Evolutionary conservation across 2,329 filamentous ascomycete genomes (phyloP), one percentile per base, ranked within the genome.

Genomic region (Colletotrichum higginsianum): DNA sequence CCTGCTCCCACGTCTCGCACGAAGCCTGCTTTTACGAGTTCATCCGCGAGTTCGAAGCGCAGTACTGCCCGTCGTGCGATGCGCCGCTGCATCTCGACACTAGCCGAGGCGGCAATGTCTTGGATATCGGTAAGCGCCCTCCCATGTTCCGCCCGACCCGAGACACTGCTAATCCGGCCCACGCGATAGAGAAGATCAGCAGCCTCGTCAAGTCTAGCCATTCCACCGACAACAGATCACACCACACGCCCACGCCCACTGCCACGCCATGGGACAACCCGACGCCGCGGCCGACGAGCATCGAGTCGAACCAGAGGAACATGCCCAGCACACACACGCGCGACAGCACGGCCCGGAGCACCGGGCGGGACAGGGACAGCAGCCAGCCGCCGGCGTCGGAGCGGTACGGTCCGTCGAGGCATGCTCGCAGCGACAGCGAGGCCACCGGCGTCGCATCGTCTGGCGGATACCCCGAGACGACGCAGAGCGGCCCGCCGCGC

Each of bases 11-110:
- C 82, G 96, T 99, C 72, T 95, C 96, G 13, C 96, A 99, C 80
- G 96, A 98, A 82, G 96, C 96, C 46, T 99, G 96, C 83, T 98
- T 99, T 80, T 98, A 98, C 84, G 96, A 99, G 82, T 98, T 97
- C 80, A 97, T 99, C 77, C 93, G 94, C 78, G 96, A 98, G 79
- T 93, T 96, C 71, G 95, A 98, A 76, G 94, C 94, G 64, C 95
- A 98, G 78, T 95, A 94, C 78, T 99, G 96, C 83, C 96, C 96
- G 38, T 93, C 94, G 75, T 99, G 96, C 83, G 93, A 98, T 85
- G 93, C 95, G 74, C 95, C 96, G 23, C 85, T 99, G 63, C 94
- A 95, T 73, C 86, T 99, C 53, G 96, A 99, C 82, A 96, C 95
- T 8, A 98, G 94, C 80, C 90, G 96, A 74, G 95, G 95, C 71